Evolutionary conservation across 2,329 filamentous ascomycete species (phyloP).

Genomic region (Chaetomium sp.): DNA sequence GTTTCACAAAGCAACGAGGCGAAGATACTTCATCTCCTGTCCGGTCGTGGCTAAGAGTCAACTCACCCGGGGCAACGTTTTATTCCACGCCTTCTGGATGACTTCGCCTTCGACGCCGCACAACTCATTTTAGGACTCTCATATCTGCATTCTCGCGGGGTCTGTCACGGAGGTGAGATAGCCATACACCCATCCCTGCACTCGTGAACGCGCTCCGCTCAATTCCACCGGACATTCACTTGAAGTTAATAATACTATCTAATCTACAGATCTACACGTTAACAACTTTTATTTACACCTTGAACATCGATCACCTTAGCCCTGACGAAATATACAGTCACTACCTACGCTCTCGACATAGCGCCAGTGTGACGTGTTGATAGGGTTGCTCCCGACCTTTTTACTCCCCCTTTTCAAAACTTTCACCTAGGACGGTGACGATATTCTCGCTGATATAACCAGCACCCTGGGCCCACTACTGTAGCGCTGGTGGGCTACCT

Average conservation of each 20-base stretch:
- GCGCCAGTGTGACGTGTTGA: constrained; percentile 27
- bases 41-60: neutral
- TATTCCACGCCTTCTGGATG: constrained; percentile 26
- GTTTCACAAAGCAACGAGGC: constrained; percentile 14
- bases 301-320: constrained; percentile 18
- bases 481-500: constrained; percentile 32
- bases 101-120: constrained; percentile 27
- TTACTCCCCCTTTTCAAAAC: constrained; percentile 34
- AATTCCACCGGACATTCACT: neutral
- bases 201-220: neutral
- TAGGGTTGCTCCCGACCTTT: constrained; percentile 26
- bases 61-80: constrained; percentile 19
- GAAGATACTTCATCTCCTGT: neutral
- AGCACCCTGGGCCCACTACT: constrained; percentile 33
- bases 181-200: neutral
- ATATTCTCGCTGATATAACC: constrained; percentile 33
- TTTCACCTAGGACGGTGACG: constrained; percentile 30
- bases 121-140: constrained; percentile 29
- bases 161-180: constrained; percentile 30
- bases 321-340: constrained; percentile 23
- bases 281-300: constrained; percentile 24
- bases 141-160: constrained; percentile 27
- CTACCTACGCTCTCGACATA: constrained; percentile 29
- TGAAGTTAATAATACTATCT: neutral
- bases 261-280: constrained; percentile 19